phyloP scores from a whole-genome alignment of 176 grass and related monocot species.

The Musa schizocarpa region DNA sequence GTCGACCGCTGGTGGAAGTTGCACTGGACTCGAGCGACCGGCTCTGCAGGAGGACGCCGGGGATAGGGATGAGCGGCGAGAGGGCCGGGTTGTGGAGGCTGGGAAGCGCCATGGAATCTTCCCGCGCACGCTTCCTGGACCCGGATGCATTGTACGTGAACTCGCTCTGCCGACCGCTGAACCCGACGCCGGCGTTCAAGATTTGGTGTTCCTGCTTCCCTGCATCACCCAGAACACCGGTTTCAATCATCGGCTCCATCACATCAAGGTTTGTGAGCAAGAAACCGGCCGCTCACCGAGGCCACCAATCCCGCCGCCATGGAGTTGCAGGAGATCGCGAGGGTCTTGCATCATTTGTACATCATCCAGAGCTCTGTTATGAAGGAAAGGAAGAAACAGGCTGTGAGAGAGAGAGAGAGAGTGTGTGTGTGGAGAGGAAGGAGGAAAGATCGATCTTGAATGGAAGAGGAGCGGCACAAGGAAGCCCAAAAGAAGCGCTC shows the following conservation, averaged over 20 bases:
- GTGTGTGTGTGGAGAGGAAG: no score
- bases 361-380: not conserved
- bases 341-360: not conserved
- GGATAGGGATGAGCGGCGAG: not conserved
- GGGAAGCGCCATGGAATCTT: not conserved
- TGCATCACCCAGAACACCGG: not conserved
- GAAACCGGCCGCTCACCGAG: no score
- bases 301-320: slow-evolving; percentile 1
- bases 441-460: not conserved
- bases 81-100: not conserved
- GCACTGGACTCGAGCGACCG: slow-evolving; percentile 20
- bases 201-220: slow-evolving; percentile 9
- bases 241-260: no score
- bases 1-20: slow-evolving; percentile 30
- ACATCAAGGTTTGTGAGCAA: no score
- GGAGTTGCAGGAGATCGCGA: slow-evolving; percentile 6
- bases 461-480: not conserved
- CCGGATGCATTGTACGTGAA: slow-evolving; percentile 26
- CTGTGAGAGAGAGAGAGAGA: not conserved
- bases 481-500: slow-evolving; percentile 1
- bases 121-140: slow-evolving; percentile 20
- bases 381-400: not conserved
- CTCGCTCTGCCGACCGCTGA: slow-evolving; percentile 38
- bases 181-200: slow-evolving; percentile 6
- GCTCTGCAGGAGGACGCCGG: not conserved